Base-by-base conservation (phyloP, 2,329 filamentous ascomycete genomes). In the Aschersonia sp. region DNA sequence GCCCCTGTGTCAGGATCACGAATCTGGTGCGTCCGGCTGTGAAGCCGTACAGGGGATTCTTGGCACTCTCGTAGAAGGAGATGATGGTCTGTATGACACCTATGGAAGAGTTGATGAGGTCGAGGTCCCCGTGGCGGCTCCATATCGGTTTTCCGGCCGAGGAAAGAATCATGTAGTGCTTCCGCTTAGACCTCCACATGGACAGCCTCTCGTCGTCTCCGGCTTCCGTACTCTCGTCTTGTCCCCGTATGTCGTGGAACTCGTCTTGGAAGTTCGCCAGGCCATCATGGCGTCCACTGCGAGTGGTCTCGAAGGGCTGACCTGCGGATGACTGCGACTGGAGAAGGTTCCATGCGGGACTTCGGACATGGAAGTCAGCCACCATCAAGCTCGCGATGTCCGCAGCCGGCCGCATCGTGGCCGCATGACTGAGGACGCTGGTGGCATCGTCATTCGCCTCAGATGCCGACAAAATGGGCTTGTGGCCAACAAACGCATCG, bases 121-220 rank as follows among this genome's bases (percentile, higher is more conserved):
- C 81, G 54, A 94, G 76, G 56, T 96, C 88, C 41, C 94, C 92
- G 61, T 98, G 91, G 45, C 94, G 79, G 59, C 89, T 97, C 73
- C 91, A 98, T 45, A 98, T 94, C 9, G 92, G 94, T 63, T 98
- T 98, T 28, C 92, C 92, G 7, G 94, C 91, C 10, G 89, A 91
- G 2, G 92, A 97, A 1, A 98, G 71, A 57, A 98, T 94, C 66
- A 98, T 80, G 64, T 95, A 98, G 65, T 98, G 92, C 65, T 98
- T 98, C 52, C 89, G 74, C 68, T 97, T 97, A 40, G 84, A 79
- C 61, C 89, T 92, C 89, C 89, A 98, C 53, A 81, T 73, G 12
- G 71, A 68, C 41, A 95, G 71, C 30, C 87, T 69, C 44, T 72
- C 66, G 44, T 82, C 78, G 47, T 79, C 75, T 44, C 62, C 65